These are phyloP conservation scores for Saccharomyces jurei DNA, from an alignment of 805 yeast species.

Conservation along the genomic window DNA sequence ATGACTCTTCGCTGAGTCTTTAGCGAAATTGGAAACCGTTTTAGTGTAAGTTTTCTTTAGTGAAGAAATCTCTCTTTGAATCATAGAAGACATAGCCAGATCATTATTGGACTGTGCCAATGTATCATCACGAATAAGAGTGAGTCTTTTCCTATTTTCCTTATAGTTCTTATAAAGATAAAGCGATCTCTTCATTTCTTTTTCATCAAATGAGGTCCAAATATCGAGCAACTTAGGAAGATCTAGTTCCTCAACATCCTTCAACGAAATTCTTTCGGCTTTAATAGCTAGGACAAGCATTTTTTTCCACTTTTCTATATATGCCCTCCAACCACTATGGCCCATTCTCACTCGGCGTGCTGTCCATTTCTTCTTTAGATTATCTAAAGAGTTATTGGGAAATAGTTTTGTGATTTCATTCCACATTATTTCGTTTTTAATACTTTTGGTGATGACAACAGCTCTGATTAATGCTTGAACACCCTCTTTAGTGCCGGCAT, in stretches of 20 bases:
- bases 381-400: constrained; percentile 33
- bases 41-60: constrained; percentile 33
- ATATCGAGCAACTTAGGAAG: constrained; percentile 44
- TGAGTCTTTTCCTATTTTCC: constrained; percentile 42
- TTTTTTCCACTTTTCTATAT: constrained; percentile 55
- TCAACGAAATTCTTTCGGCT: constrained; percentile 41
- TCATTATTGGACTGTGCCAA: constrained; percentile 30
- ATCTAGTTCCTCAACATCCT: constrained; percentile 45
- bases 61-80: constrained; percentile 56
- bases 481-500: constrained; percentile 35
- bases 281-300: constrained; percentile 52
- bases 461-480: constrained; percentile 51
- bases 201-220: constrained; percentile 54
- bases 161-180: constrained; percentile 30
- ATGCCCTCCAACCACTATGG: constrained; percentile 44
- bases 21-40: constrained; percentile 15
- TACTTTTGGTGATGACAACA: constrained; percentile 59
- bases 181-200: constrained; percentile 9
- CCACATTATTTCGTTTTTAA: constrained; percentile 60
- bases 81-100: constrained; percentile 54
- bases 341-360: constrained; percentile 53
- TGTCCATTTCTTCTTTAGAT: constrained; percentile 57
- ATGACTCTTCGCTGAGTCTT: not conserved
- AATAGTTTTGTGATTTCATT: constrained; percentile 45
- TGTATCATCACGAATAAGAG: constrained; percentile 31